Conservation (phyloP, 2,329 filamentous ascomycete species). For the Colletotrichum eleusines region DNA sequence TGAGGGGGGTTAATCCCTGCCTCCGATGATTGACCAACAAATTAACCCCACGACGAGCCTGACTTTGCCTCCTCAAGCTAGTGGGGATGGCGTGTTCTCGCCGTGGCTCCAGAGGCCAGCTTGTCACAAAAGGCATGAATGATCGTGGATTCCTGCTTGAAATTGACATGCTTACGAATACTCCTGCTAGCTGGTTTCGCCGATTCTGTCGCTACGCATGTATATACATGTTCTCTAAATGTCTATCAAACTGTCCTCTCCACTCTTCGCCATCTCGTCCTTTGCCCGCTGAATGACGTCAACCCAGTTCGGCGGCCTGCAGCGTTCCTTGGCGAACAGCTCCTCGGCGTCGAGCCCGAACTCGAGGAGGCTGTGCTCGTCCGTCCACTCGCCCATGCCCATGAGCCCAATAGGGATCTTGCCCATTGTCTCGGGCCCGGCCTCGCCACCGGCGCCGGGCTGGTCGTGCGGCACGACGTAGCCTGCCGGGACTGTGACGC, state of each 20-base stretch:
- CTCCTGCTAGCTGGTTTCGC: neutral
- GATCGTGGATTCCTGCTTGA: neutral
- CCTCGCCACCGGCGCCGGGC: conserved; percentile 48
- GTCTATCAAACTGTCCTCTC: conserved; percentile 38
- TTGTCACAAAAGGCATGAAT: conserved; percentile 1
- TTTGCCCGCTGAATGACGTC: conserved; percentile 57
- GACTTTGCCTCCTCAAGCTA: too few relatives aligned
- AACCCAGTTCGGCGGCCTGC: conserved; percentile 57
- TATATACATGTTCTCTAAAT: conserved; percentile 26
- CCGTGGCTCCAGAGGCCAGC: neutral
- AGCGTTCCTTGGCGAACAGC: conserved; percentile 50
- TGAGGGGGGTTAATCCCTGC: conserved; percentile 6
- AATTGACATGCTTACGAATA: neutral
- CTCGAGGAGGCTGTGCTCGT: conserved; percentile 60
- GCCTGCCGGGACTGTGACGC: conserved; percentile 60
- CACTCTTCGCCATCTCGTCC: conserved; percentile 41
- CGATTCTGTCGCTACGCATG: neutral
- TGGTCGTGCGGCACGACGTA: conserved; percentile 55
- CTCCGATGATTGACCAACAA: neutral
- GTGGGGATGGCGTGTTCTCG: neutral
- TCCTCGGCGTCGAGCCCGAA: conserved; percentile 63
- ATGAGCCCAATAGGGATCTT: conserved; percentile 66
- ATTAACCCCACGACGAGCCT: neutral
- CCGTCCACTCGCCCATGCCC: conserved; percentile 67
- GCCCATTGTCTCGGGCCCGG: conserved; percentile 50